Evolutionary conservation across 2,329 filamentous ascomycete species (phyloP).

Genomic region (Fonsecaea pugnacius): DNA sequence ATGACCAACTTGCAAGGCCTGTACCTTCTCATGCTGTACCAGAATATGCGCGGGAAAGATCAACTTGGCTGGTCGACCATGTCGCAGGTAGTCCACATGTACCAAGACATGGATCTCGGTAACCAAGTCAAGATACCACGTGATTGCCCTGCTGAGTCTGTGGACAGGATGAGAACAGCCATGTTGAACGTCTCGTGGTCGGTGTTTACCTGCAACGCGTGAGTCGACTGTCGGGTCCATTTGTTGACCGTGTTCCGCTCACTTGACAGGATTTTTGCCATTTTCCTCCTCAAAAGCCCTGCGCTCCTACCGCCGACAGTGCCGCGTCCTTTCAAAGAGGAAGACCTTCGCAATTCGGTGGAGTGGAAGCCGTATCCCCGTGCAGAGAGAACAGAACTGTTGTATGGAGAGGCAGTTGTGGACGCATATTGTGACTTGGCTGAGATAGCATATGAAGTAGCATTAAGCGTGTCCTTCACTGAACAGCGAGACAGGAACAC

Average conservation of each 20-base stretch:
- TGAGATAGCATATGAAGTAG: conserved; percentile 16
- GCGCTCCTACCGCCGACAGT: conserved; percentile 10
- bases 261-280: conserved; percentile 10
- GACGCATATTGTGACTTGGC: conserved; percentile 14
- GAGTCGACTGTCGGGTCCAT: not conserved
- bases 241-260: not conserved
- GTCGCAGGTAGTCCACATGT: conserved; percentile 12
- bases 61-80: conserved; percentile 13
- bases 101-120: conserved; percentile 4
- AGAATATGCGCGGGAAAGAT: conserved; percentile 15
- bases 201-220: conserved; percentile 16
- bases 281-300: conserved; percentile 15
- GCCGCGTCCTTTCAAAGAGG: conserved; percentile 1
- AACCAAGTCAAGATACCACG: conserved; percentile 11
- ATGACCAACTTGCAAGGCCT: conserved; percentile 14
- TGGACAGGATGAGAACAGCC: conserved; percentile 6
- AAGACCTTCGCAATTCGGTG: conserved; percentile 7
- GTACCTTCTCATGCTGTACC: conserved; percentile 13
- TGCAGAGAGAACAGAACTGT: not conserved
- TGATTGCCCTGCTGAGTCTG: conserved; percentile 3
- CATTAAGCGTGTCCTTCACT: conserved; percentile 10
- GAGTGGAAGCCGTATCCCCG: conserved; percentile 15
- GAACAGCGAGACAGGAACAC: not conserved
- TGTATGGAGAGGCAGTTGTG: conserved; percentile 6
- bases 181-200: conserved; percentile 15